Percentiles rank a stretch among this genome's conserved stretches.
phyloP scores from a whole-genome alignment of 139 green algal genomes.

The Yamagishiella unicocca region DNA sequence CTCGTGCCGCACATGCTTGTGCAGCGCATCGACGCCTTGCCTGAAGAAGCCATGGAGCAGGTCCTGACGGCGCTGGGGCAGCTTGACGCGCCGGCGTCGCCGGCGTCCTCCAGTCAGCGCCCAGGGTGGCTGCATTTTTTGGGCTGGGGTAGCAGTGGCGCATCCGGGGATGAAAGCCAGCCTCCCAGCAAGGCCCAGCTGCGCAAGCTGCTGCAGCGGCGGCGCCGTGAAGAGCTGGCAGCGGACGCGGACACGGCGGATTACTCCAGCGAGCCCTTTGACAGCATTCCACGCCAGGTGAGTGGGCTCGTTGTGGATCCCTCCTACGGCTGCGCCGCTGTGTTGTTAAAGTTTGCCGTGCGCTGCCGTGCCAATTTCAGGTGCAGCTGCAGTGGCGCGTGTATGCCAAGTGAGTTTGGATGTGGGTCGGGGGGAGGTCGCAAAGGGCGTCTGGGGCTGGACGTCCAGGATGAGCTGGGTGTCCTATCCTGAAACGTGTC shows the following conservation, averaged over 20 bases:
- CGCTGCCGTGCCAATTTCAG: background rate
- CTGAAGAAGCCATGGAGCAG: background rate
- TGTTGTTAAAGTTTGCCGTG: no score
- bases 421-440: background rate
- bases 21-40: conserved; percentile 24
- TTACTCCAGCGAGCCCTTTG: conserved; percentile 13
- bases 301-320: no score
- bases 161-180: background rate
- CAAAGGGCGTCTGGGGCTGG: no score
- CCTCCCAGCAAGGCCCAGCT: background rate
- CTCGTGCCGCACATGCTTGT: conserved; percentile 19
- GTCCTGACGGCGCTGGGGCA: background rate
- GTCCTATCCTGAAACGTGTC: no score
- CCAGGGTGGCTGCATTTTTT: background rate
- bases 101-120: background rate
- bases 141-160: background rate
- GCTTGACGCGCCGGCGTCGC: no score
- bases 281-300: conserved; percentile 42
- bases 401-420: background rate
- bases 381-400: conserved; percentile 34
- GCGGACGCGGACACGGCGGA: conserved; percentile 31
- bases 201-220: background rate
- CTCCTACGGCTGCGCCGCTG: no score
- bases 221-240: background rate
- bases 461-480: no score